Evolutionary conservation across 306 rosid genomes (phyloP).

Genomic region (Dryas drummondii): DNA sequence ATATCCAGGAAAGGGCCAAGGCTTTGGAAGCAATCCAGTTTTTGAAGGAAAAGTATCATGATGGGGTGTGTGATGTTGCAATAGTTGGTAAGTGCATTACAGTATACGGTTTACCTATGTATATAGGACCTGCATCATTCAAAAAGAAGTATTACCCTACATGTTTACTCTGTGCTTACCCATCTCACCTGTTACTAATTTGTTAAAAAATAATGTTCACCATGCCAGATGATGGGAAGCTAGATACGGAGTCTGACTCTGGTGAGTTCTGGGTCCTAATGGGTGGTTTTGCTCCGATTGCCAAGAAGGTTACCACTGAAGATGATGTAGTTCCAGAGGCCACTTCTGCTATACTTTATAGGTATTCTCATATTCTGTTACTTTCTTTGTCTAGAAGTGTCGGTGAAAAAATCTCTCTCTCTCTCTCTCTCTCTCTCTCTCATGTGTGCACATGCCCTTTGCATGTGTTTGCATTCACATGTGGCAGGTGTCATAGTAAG

Average conservation of each 20-base stretch:
- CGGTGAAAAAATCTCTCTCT: background rate
- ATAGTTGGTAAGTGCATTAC: constrained; percentile 78
- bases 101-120: background rate
- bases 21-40: constrained; percentile 93
- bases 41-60: constrained; percentile 92
- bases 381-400: background rate
- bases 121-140: background rate
- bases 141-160: constrained; percentile 17
- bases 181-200: constrained; percentile 2
- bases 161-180: constrained; percentile 26
- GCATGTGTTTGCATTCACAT: background rate
- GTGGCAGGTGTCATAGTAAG: background rate
- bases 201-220: constrained; percentile 17
- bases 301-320: constrained; percentile 76
- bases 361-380: constrained; percentile 40
- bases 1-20: constrained; percentile 98
- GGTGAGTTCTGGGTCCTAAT: constrained; percentile 99
- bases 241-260: constrained; percentile 97
- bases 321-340: constrained; percentile 88
- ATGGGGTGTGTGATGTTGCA: constrained; percentile 85
- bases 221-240: constrained; percentile 90
- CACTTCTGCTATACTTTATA: constrained; percentile 77
- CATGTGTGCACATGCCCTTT: background rate
- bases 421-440: background rate
- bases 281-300: constrained; percentile 99